Percentiles rank a stretch among this genome's conserved stretches.
Evolutionary conservation across 768 basidiomycete genomes (phyloP).

Genomic region (Leccinum longicurvipes): DNA sequence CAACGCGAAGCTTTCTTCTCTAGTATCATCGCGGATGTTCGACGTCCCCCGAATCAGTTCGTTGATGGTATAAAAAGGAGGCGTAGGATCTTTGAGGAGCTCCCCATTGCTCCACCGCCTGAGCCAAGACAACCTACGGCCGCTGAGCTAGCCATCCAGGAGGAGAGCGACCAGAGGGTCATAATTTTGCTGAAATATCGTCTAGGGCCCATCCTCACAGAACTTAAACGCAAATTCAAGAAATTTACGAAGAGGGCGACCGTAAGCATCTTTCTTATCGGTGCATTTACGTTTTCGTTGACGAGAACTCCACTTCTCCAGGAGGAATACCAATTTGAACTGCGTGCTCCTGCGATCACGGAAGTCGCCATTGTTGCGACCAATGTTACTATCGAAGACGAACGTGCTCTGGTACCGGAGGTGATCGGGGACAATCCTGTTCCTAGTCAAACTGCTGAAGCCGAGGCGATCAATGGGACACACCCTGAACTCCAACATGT

Average conservation of each 20-base stretch:
- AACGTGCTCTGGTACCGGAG: slow-evolving; percentile 45
- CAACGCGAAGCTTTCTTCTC: slow-evolving; percentile 77
- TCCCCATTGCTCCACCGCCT: slow-evolving; percentile 86
- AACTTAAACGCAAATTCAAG: slow-evolving; percentile 91
- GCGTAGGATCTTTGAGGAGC: slow-evolving; percentile 78
- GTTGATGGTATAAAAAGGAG: slow-evolving; percentile 83
- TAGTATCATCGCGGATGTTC: slow-evolving; percentile 63
- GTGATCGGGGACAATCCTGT: slow-evolving; percentile 33
- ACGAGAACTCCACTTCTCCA: slow-evolving; percentile 28
- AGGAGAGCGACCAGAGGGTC: slow-evolving; percentile 74
- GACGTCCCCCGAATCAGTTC: slow-evolving; percentile 79
- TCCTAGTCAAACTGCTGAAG: slow-evolving; percentile 21
- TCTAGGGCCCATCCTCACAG: slow-evolving; percentile 85
- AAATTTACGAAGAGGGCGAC: slow-evolving; percentile 78
- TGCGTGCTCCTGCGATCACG: slow-evolving; percentile 21
- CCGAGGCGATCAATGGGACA: slow-evolving; percentile 42
- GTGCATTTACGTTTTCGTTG: neutral
- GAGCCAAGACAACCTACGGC: slow-evolving; percentile 80
- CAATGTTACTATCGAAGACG: slow-evolving; percentile 35
- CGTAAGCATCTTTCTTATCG: slow-evolving; percentile 43
- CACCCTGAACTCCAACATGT: slow-evolving; percentile 14
- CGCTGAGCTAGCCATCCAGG: slow-evolving; percentile 78
- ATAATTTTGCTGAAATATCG: slow-evolving; percentile 83
- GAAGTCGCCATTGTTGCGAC: slow-evolving; percentile 38
- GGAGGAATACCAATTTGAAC: slow-evolving; percentile 73